Percentiles rank a stretch among this genome's conserved stretches.
phyloP scores from a whole-genome alignment of 2,329 filamentous ascomycete genomes.

The Colletotrichum tropicale region DNA sequence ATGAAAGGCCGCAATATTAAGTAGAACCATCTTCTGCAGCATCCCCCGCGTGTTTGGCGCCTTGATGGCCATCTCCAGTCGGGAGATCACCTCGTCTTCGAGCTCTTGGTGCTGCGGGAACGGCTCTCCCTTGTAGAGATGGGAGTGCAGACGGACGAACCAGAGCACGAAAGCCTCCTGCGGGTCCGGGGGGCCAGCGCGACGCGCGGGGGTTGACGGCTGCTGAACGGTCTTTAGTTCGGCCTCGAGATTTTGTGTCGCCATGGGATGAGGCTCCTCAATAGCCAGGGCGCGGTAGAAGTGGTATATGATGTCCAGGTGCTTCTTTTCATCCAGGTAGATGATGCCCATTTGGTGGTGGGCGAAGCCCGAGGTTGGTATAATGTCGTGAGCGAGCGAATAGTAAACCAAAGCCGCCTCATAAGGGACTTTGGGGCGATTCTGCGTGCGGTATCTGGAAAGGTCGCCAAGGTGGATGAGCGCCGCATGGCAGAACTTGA shows the following conservation, averaged over 20 bases:
- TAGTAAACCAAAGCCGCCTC: conserved; percentile 86
- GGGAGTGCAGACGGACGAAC: conserved; percentile 86
- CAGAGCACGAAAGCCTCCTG: conserved; percentile 74
- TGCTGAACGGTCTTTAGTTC: conserved; percentile 69
- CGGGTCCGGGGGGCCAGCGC: conserved; percentile 51
- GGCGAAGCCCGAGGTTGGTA: conserved; percentile 79
- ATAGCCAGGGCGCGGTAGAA: conserved; percentile 84
- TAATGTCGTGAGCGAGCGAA: conserved; percentile 76
- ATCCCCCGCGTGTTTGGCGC: conserved; percentile 67
- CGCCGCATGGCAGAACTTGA: conserved; percentile 79
- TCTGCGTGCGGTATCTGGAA: conserved; percentile 81
- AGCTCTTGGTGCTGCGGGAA: conserved; percentile 80
- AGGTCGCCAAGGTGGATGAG: conserved; percentile 90
- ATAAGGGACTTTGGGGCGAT: conserved; percentile 75
- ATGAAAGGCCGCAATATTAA: conserved; percentile 86
- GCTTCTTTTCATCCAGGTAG: conserved; percentile 76
- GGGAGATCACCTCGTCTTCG: conserved; percentile 83
- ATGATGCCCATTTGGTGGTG: conserved; percentile 93
- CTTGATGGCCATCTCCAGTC: conserved; percentile 75
- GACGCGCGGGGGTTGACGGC: conserved; percentile 33
- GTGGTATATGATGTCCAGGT: conserved; percentile 86
- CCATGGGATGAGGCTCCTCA: conserved; percentile 75
- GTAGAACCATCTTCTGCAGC: conserved; percentile 79
- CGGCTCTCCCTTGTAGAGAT: conserved; percentile 78
- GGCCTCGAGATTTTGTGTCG: conserved; percentile 76